Conservation (phyloP, 108 stramenopile species). For the Cyclotella atomus region DNA sequence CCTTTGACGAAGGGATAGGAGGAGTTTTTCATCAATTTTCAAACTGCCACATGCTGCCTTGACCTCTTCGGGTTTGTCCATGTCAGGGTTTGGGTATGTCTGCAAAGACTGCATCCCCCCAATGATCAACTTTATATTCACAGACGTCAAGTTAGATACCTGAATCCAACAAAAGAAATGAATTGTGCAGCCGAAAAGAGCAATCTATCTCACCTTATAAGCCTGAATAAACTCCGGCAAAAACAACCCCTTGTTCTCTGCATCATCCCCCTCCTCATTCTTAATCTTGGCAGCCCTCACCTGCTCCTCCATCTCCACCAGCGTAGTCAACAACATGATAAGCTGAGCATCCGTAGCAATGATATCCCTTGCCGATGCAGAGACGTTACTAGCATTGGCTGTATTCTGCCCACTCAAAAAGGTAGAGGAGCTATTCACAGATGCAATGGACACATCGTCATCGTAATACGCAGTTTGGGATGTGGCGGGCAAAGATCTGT, state of each 20-base stretch:
- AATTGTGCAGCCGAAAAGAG: too few relatives aligned
- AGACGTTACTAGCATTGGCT: background rate
- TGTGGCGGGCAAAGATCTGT: slow-evolving; percentile 23
- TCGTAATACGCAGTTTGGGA: slow-evolving; percentile 17
- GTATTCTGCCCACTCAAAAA: slow-evolving; percentile 18
- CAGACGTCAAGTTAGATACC: too few relatives aligned
- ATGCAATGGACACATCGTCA: slow-evolving; percentile 37
- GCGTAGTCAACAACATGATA: slow-evolving; percentile 45
- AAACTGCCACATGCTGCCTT: slow-evolving; percentile 2
- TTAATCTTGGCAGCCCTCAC: slow-evolving; percentile 7
- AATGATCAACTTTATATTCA: slow-evolving; percentile 42
- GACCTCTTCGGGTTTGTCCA: background rate
- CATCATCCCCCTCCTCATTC: slow-evolving; percentile 9
- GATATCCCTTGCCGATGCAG: slow-evolving; percentile 23
- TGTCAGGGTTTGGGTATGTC: slow-evolving; percentile 31
- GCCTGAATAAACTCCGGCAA: slow-evolving; percentile 46
- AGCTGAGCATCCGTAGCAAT: slow-evolving; percentile 47
- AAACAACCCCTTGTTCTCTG: slow-evolving; percentile 23
- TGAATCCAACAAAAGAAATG: too few relatives aligned
- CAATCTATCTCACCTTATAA: too few relatives aligned
- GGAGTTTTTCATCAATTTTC: background rate
- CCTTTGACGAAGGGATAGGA: slow-evolving; percentile 7
- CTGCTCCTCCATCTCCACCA: slow-evolving; percentile 46
- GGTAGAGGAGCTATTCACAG: slow-evolving; percentile 29
- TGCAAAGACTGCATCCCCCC: slow-evolving; percentile 49